Evolutionary conservation across 305 asterid genomes (phyloP).

Genomic region (Lippia alba): DNA sequence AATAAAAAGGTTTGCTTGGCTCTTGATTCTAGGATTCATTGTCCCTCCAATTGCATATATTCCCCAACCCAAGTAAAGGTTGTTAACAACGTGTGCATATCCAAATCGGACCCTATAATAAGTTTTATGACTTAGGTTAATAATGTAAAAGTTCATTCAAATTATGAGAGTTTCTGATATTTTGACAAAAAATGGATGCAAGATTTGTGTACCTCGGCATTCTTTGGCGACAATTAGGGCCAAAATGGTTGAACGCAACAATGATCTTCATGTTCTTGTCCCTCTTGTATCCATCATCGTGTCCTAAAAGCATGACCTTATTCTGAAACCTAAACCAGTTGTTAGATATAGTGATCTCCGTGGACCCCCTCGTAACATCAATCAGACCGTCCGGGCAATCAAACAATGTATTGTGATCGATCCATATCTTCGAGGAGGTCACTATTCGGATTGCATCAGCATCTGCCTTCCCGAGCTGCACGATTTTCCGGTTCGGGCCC

Average conservation of each 20-base stretch:
- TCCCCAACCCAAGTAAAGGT: conserved; percentile 89
- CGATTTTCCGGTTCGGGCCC: conserved; percentile 51
- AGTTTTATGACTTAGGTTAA: not conserved
- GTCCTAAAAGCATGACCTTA: conserved; percentile 90
- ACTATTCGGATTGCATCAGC: conserved; percentile 77
- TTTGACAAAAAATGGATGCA: not conserved
- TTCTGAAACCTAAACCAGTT: conserved; percentile 75
- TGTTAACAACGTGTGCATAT: conserved; percentile 88
- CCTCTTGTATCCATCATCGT: conserved; percentile 64
- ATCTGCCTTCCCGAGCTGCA: conserved; percentile 59
- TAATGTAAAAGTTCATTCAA: too few species aligned
- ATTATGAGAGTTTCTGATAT: too few species aligned
- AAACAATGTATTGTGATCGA: conserved; percentile 75
- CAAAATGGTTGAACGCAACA: conserved; percentile 80
- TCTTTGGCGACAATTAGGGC: conserved; percentile 76
- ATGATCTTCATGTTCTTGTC: conserved; percentile 79
- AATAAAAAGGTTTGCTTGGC: conserved; percentile 82
- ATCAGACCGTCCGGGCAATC: conserved; percentile 68
- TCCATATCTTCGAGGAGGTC: conserved; percentile 66
- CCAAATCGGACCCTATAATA: conserved; percentile 69
- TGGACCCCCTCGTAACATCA: conserved; percentile 84
- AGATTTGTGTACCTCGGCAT: conserved; percentile 71
- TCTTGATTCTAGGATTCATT: conserved; percentile 83
- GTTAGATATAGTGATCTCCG: conserved; percentile 71
- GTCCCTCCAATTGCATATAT: conserved; percentile 85